Conservation (phyloP, 2,329 filamentous ascomycete genomes). For the Penicillium sp. region DNA sequence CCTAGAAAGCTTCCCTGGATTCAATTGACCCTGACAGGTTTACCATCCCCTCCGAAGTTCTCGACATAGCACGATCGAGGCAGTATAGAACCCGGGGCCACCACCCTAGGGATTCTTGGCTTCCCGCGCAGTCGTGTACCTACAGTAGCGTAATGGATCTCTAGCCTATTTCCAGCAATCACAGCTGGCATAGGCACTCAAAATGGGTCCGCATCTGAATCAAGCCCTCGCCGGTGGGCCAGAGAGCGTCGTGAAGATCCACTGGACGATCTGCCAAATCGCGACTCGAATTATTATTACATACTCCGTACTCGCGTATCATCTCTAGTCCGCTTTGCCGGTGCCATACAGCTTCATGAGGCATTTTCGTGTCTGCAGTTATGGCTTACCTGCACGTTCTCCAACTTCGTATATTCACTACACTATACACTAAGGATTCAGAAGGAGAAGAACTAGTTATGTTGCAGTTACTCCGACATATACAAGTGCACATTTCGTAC, state of each 20-base stretch:
- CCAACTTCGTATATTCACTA: neutral
- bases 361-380: neutral
- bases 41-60: neutral
- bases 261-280: slow-evolving; percentile 31
- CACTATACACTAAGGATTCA: too few species aligned
- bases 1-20: neutral
- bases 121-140: slow-evolving; percentile 27
- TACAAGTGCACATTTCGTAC: too few species aligned
- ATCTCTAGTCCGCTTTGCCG: neutral
- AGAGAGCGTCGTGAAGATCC: slow-evolving; percentile 23
- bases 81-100: neutral
- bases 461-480: too few species aligned
- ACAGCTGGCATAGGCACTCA: slow-evolving; percentile 11
- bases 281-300: slow-evolving; percentile 10
- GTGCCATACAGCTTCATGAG: neutral
- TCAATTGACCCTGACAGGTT: neutral
- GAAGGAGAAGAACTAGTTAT: too few species aligned
- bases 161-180: slow-evolving; percentile 18
- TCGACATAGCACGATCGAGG: too few species aligned
- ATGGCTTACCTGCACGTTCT: neutral
- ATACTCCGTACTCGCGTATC: neutral
- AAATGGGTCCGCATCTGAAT: slow-evolving; percentile 18
- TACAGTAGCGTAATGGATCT: slow-evolving; percentile 29
- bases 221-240: slow-evolving; percentile 25
- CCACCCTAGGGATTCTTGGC: slow-evolving; percentile 15